phyloP scores from a whole-genome alignment of 2,329 filamentous ascomycete genomes.

The Onygena corvina region DNA sequence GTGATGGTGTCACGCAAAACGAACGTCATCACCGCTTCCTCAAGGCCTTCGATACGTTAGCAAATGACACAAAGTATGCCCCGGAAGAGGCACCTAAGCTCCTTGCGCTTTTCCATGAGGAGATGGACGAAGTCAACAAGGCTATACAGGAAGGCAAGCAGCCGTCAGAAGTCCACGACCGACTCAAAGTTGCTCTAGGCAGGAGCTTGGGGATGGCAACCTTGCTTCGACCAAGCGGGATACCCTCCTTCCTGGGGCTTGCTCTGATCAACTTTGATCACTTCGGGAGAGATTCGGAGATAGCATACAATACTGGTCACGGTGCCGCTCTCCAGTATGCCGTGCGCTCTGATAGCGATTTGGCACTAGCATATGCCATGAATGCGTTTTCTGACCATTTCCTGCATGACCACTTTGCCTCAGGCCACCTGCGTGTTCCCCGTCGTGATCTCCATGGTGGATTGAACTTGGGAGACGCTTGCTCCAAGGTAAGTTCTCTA shows the following conservation, averaged over 20 bases:
- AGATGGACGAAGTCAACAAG: conserved; percentile 1
- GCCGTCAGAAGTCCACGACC: neutral
- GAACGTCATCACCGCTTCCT: neutral
- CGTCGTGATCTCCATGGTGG: neutral
- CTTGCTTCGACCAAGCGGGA: neutral
- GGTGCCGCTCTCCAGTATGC: conserved; percentile 5
- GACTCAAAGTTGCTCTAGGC: neutral
- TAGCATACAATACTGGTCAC: conserved; percentile 7
- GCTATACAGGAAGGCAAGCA: neutral
- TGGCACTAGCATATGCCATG: conserved; percentile 5
- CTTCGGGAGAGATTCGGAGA: conserved; percentile 3
- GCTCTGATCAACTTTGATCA: conserved; percentile 8
- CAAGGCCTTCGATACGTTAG: conserved; percentile 1
- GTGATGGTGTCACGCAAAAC: conserved; percentile 1
- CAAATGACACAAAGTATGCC: conserved; percentile 6
- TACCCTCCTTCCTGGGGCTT: conserved; percentile 2
- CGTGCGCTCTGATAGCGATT: neutral
- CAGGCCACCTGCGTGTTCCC: conserved; percentile 6
- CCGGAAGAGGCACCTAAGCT: neutral
- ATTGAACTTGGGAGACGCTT: neutral
- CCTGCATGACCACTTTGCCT: conserved; percentile 4
- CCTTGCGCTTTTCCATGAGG: conserved; percentile 1
- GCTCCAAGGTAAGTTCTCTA: conserved; percentile 1
- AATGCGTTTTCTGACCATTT: conserved; percentile 6
- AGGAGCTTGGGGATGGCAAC: neutral